These are phyloP conservation scores for Candida sanyaensis DNA, from an alignment of 1,139 yeast genomes.

Conservation along the genomic window DNA sequence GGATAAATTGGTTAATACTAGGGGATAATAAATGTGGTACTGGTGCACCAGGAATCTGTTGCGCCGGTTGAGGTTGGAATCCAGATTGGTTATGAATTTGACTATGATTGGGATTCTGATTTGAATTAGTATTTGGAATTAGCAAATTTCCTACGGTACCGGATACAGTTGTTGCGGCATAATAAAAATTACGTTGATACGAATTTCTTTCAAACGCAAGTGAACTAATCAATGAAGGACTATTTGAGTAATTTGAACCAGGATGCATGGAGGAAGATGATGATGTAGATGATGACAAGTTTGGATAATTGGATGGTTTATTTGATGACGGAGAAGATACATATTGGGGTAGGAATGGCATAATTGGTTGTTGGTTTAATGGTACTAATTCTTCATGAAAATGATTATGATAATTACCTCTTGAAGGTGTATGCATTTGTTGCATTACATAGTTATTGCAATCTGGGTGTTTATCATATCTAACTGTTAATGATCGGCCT, in stretches of 20 bases:
- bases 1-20: neutral
- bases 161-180: constrained; percentile 17
- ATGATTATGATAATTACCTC: neutral
- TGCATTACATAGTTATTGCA: constrained; percentile 36
- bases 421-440: constrained; percentile 15
- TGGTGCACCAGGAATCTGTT: neutral
- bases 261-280: neutral
- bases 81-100: too few species aligned
- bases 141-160: neutral
- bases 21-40: neutral
- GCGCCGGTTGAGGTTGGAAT: neutral
- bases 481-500: constrained; percentile 61
- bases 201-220: constrained; percentile 39
- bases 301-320: neutral
- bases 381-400: neutral
- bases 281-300: neutral
- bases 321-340: neutral
- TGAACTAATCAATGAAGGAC: constrained; percentile 19
- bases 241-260: neutral
- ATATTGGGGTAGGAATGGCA: neutral
- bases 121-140: too few species aligned
- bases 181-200: constrained; percentile 36
- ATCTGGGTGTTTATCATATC: constrained; percentile 55
- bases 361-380: neutral
- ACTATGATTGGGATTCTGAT: too few species aligned